Base-by-base conservation (phyloP, 2,329 filamentous ascomycete genomes). In the Fusarium paranaense region DNA sequence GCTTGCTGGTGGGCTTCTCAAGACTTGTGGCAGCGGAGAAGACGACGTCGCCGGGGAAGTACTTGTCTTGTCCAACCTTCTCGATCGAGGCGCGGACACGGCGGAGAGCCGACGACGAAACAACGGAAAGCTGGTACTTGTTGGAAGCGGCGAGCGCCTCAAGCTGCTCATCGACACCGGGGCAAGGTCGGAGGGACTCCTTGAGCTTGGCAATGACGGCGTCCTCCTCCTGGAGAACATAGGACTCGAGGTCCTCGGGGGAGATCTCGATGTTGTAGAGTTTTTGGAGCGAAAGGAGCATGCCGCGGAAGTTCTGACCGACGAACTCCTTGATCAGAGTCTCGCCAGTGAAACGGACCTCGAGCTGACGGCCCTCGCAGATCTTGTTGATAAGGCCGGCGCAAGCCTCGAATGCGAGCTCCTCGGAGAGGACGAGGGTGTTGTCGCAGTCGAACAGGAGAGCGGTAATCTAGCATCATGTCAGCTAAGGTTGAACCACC, bases 261-360 rank as follows among this genome's bases (percentile, higher is more conserved):
- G 84, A 78, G 84, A 98, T 90, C 62, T 88, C 85, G 84, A 97
- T 96, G 83, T 88, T 87, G 87, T 94, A 91, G 83, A 93, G 92
- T 82, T 90, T 86, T 83, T 95, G 91, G 70, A 98, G 90, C 70
- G 90, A 91, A 68, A 87, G 84, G 85, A 97, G 92, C 94, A 97
- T 97, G 84, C 94, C 94, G 77, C 95, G 94, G 89, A 97, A 98
- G 89, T 97, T 97, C 83, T 97, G 93, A 78, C 95, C 95, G 78
- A 98, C 94, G 80, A 97, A 98, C 85, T 97, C 94, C 77, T 88
- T 86, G 85, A 97, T 94, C 73, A 98, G 91, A 69, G 91, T 88
- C 57, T 92, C 90, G 80, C 93, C 93, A 5, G 93, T 95, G 87
- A 97, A 98, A 81, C 89, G 90, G 77, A 90, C 87, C 33, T 82